Percentiles rank a stretch among this genome's conserved stretches.
These are phyloP conservation scores for Penicillium griseofulvum DNA, from an alignment of 2,329 filamentous ascomycete genomes.

Conservation along the genomic window DNA sequence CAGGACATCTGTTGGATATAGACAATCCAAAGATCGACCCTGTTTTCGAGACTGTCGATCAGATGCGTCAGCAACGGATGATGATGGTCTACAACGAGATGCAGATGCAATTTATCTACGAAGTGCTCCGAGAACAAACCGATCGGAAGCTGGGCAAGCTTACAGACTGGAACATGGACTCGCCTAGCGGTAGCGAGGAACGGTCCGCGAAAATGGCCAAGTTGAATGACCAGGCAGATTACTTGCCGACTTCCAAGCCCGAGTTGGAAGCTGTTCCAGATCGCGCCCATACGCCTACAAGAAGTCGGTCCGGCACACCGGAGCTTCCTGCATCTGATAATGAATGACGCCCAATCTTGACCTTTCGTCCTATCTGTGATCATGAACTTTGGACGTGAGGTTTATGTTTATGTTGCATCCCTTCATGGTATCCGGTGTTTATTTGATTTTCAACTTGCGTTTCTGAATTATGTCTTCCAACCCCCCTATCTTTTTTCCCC, in stretches of 20 bases:
- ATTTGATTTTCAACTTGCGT: constrained; percentile 12
- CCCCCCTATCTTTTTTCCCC: background rate
- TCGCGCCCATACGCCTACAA: constrained; percentile 23
- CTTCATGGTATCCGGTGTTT: constrained; percentile 26
- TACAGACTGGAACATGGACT: constrained; percentile 7
- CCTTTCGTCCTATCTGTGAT: constrained; percentile 3
- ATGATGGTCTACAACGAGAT: constrained; percentile 91
- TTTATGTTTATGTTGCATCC: constrained; percentile 24
- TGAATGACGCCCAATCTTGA: constrained; percentile 23
- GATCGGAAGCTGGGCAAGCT: constrained; percentile 34
- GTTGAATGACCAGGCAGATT: constrained; percentile 29
- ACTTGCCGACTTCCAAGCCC: constrained; percentile 34
- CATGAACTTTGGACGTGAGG: constrained; percentile 22
- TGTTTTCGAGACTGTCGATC: constrained; percentile 75
- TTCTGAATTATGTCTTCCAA: constrained; percentile 1
- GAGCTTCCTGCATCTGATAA: constrained; percentile 32
- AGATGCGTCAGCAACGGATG: constrained; percentile 79
- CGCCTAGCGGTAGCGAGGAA: constrained; percentile 22
- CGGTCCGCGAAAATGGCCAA: constrained; percentile 39
- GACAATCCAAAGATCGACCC: constrained; percentile 59
- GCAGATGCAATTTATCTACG: constrained; percentile 86
- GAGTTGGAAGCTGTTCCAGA: constrained; percentile 35
- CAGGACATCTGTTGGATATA: constrained; percentile 61
- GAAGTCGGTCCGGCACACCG: constrained; percentile 30
- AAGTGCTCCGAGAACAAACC: constrained; percentile 66